phyloP scores from a whole-genome alignment of 148 eudicot species.

The Fagopyrum esculentum region DNA sequence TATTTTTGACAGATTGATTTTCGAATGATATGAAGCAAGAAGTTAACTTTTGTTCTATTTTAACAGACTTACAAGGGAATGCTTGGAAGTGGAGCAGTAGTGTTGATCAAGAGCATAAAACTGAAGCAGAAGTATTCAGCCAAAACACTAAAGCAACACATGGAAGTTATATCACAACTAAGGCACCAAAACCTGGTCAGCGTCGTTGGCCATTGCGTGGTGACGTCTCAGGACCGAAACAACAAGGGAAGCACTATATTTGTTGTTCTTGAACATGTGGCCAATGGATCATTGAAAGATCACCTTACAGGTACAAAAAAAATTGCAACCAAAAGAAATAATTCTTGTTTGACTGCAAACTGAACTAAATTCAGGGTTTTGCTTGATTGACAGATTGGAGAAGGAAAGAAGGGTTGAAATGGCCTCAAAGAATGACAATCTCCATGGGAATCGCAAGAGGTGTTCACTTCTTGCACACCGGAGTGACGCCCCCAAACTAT shows the following conservation, averaged over 20 bases:
- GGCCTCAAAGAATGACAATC: constrained; percentile 92
- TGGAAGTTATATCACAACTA: constrained; percentile 68
- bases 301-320: constrained; percentile 54
- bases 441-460: constrained; percentile 77
- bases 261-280: constrained; percentile 57
- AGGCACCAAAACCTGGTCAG: constrained; percentile 72
- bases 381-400: constrained; percentile 47
- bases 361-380: not conserved
- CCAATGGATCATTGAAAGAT: constrained; percentile 70
- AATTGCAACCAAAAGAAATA: not conserved
- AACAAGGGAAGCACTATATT: constrained; percentile 50
- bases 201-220: constrained; percentile 76
- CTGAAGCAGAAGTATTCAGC: constrained; percentile 66
- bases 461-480: constrained; percentile 75
- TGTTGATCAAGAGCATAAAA: constrained; percentile 58
- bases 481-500: constrained; percentile 41
- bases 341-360: not conserved
- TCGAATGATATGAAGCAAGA: not conserved
- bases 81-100: constrained; percentile 59
- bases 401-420: constrained; percentile 60
- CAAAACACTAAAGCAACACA: constrained; percentile 57
- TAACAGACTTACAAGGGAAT: constrained; percentile 63
- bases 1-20: not conserved
- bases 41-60: not conserved
- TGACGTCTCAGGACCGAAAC: constrained; percentile 49